Conservation (phyloP, 2,329 filamentous ascomycete genomes). For the Claviceps pazoutovae region DNA sequence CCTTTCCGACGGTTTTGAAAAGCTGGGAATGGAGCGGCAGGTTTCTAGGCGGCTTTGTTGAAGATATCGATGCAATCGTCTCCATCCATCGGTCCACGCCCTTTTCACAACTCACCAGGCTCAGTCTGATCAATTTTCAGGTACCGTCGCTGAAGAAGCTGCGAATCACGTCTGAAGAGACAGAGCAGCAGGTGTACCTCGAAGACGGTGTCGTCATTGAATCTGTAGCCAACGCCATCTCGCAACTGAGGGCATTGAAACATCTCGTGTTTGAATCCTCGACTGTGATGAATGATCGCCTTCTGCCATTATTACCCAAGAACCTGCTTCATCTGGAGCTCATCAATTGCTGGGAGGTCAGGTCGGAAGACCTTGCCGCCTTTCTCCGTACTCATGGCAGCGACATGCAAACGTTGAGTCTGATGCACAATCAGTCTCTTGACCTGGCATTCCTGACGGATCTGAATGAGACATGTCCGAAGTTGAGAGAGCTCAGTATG, state of each 20-base stretch:
- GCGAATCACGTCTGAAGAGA: conserved; percentile 21
- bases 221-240: conserved; percentile 19
- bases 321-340: conserved; percentile 56
- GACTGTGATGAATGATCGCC: conserved; percentile 50
- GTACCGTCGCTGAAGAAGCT: conserved; percentile 31
- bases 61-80: conserved; percentile 33
- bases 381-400: conserved; percentile 57
- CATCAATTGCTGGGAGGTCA: conserved; percentile 65
- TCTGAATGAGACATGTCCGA: conserved; percentile 54
- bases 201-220: conserved; percentile 30
- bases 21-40: conserved; percentile 51
- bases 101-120: conserved; percentile 41
- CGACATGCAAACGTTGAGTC: conserved; percentile 49
- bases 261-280: conserved; percentile 64
- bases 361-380: conserved; percentile 46
- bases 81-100: conserved; percentile 38
- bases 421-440: conserved; percentile 70
- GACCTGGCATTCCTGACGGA: conserved; percentile 59
- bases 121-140: conserved; percentile 52
- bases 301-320: conserved; percentile 56
- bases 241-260: conserved; percentile 44
- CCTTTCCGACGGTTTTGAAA: conserved; percentile 23
- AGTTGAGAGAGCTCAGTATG: conserved; percentile 56
- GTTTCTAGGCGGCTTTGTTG: conserved; percentile 30
- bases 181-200: conserved; percentile 18